Conservation (phyloP, 1,284 basidiomycete species). For the Malassezia equina region DNA sequence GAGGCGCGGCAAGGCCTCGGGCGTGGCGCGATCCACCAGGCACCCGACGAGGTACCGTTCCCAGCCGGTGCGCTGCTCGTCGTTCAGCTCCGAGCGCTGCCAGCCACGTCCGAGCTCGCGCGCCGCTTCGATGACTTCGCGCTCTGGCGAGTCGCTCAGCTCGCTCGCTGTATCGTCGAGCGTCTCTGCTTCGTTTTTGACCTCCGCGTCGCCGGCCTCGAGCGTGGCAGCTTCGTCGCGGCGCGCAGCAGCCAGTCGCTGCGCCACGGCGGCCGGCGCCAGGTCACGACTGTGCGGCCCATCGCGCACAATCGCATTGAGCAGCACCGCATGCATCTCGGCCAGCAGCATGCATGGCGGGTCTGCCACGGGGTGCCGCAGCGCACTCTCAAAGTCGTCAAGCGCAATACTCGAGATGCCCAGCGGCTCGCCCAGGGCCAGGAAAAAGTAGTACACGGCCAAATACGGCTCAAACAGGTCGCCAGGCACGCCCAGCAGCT, state of each 20-base stretch:
- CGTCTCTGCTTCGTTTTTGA: slow-evolving; percentile 8
- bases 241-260: slow-evolving; percentile 21
- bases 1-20: slow-evolving; percentile 32
- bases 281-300: slow-evolving; percentile 49
- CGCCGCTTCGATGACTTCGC: slow-evolving; percentile 26
- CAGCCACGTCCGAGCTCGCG: slow-evolving; percentile 26
- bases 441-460: slow-evolving; percentile 82
- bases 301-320: slow-evolving; percentile 73
- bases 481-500: slow-evolving; percentile 61
- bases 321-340: slow-evolving; percentile 77
- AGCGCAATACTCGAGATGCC: slow-evolving; percentile 80
- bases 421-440: slow-evolving; percentile 78
- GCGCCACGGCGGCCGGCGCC: slow-evolving; percentile 10
- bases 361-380: slow-evolving; percentile 65
- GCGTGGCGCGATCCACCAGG: slow-evolving; percentile 32
- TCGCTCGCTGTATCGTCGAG: slow-evolving; percentile 3
- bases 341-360: slow-evolving; percentile 66
- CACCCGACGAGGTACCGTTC: slow-evolving; percentile 31
- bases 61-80: slow-evolving; percentile 38
- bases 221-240: slow-evolving; percentile 29
- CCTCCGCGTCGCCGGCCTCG: slow-evolving; percentile 27
- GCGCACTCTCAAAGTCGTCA: slow-evolving; percentile 81
- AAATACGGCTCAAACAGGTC: slow-evolving; percentile 73
- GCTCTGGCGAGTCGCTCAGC: slow-evolving; percentile 19
- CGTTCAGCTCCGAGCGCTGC: slow-evolving; percentile 31